phyloP scores from a whole-genome alignment of 192 early-diverging fungal genomes.

The Entophlyctis luteolus region DNA sequence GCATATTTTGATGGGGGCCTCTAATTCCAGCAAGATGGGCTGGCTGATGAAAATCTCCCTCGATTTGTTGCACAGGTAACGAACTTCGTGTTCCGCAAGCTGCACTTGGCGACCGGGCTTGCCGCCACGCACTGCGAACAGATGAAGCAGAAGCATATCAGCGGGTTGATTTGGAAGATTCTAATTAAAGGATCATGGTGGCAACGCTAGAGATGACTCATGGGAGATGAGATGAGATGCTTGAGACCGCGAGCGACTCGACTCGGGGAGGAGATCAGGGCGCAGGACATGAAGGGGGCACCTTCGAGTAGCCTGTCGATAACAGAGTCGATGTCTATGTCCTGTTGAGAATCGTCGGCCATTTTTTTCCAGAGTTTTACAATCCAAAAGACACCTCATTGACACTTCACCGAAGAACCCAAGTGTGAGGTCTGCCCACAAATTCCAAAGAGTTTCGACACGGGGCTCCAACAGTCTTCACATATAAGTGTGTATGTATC shows the following conservation, averaged over 20 bases:
- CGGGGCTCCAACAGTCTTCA: too few relatives aligned
- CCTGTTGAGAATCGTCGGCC: slow-evolving; percentile 33
- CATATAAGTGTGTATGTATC: too few relatives aligned
- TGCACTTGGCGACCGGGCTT: slow-evolving; percentile 95
- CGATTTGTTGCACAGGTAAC: slow-evolving; percentile 87
- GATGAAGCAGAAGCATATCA: background rate
- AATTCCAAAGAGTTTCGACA: too few relatives aligned
- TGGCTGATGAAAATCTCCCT: slow-evolving; percentile 94
- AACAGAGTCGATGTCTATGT: slow-evolving; percentile 83
- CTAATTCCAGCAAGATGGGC: slow-evolving; percentile 86
- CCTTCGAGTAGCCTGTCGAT: slow-evolving; percentile 91
- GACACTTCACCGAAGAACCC: too few relatives aligned
- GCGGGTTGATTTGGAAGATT: too few relatives aligned
- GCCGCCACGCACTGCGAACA: slow-evolving; percentile 79
- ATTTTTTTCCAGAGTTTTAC: too few relatives aligned
- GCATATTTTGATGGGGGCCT: slow-evolving; percentile 95
- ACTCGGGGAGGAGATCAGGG: background rate
- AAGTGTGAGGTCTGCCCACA: too few relatives aligned
- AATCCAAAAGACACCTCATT: too few relatives aligned
- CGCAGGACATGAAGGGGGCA: too few relatives aligned
- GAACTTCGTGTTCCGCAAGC: slow-evolving; percentile 91
- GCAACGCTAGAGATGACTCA: too few relatives aligned
- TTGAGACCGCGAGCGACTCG: background rate
- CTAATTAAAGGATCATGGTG: too few relatives aligned
- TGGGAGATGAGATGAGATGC: too few relatives aligned